Percentiles rank a stretch among this genome's conserved stretches.
Conservation (phyloP, 805 yeast species). For the Brettanomyces bruxellensis region DNA sequence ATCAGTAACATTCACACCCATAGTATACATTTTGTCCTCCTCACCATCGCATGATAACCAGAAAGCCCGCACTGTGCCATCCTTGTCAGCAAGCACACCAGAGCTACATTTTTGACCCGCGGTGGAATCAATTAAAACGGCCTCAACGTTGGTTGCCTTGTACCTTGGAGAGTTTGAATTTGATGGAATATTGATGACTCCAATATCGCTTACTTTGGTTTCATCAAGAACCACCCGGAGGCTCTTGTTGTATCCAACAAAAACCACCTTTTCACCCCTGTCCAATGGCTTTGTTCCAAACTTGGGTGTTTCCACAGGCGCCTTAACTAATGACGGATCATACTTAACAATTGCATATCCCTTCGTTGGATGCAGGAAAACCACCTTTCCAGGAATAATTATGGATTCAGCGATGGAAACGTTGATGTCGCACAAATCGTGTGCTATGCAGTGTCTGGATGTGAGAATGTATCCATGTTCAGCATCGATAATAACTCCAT, state of each 20-base stretch:
- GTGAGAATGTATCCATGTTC: conserved; percentile 70
- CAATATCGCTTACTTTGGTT: conserved; percentile 68
- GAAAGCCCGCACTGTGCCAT: conserved; percentile 73
- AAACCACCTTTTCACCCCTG: conserved; percentile 70
- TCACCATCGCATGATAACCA: conserved; percentile 86
- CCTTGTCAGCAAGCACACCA: conserved; percentile 68
- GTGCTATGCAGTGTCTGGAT: conserved; percentile 73
- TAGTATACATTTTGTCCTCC: conserved; percentile 52
- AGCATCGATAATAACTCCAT: conserved; percentile 80
- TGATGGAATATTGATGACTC: conserved; percentile 65
- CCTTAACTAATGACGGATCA: conserved; percentile 65
- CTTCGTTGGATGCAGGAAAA: conserved; percentile 79
- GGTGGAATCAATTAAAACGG: conserved; percentile 64
- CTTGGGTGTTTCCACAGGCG: conserved; percentile 62
- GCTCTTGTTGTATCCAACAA: conserved; percentile 71
- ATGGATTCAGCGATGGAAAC: conserved; percentile 82
- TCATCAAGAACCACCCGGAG: conserved; percentile 64
- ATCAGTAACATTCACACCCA: conserved; percentile 73
- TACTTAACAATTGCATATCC: conserved; percentile 79
- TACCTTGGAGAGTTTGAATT: conserved; percentile 66
- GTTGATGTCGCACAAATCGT: conserved; percentile 67
- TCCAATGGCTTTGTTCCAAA: conserved; percentile 47
- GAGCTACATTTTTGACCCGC: conserved; percentile 62
- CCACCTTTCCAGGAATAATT: conserved; percentile 69
- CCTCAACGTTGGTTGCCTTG: conserved; percentile 77